Evolutionary conservation across 106 monocot species (phyloP).

Genomic region (Dactylorhiza incarnata): DNA sequence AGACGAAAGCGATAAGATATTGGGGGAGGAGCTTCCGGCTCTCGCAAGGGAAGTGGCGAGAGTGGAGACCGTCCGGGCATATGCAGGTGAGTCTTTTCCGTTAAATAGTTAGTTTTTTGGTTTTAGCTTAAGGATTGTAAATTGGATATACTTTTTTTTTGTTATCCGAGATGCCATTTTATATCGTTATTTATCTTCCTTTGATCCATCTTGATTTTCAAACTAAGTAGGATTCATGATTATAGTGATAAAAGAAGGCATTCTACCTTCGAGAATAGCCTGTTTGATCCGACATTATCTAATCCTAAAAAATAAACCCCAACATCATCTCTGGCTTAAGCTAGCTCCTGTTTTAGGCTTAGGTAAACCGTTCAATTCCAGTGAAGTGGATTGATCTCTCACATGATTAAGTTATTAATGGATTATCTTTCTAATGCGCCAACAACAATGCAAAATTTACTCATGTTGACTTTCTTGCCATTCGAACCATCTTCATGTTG

Average conservation of each 20-base stretch:
- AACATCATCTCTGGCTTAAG: too few species aligned
- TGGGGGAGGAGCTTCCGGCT: conserved; percentile 55
- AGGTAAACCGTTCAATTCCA: too few species aligned
- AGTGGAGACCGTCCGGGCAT: conserved; percentile 70
- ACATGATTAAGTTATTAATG: too few species aligned
- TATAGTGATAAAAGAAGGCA: background rate
- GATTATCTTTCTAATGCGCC: too few species aligned
- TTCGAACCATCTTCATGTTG: too few species aligned
- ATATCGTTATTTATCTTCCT: background rate
- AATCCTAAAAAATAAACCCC: too few species aligned
- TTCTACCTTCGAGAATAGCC: background rate
- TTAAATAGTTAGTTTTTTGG: background rate
- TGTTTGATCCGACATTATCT: background rate
- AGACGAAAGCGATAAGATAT: conserved; percentile 35
- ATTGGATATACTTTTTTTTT: background rate
- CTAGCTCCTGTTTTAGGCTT: too few species aligned
- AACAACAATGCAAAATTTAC: too few species aligned
- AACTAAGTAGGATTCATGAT: background rate
- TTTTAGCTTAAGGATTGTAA: background rate
- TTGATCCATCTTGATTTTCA: background rate
- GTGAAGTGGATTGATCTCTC: too few species aligned
- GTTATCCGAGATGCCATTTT: background rate
- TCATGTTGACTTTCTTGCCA: too few species aligned
- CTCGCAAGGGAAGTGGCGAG: conserved; percentile 86
- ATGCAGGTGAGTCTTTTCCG: conserved; percentile 46